Evolutionary conservation across 352 stramenopile genomes (phyloP).

Genomic region (Globisporangium okanoganense): DNA sequence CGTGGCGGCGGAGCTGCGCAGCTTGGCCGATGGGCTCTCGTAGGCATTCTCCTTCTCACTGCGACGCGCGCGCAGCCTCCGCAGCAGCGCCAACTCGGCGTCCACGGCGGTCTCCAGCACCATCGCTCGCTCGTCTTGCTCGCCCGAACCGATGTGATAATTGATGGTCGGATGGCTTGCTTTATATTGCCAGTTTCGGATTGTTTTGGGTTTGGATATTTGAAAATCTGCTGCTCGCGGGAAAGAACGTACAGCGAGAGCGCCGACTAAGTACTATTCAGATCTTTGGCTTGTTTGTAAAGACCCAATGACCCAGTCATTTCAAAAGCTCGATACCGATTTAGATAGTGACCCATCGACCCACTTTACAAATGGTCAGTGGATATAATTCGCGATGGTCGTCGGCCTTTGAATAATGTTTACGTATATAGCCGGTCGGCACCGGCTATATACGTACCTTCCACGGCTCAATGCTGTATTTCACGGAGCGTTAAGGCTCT

Average conservation of each 20-base stretch:
- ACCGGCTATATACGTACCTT: too few species aligned
- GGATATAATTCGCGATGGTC: too few species aligned
- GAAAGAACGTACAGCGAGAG: slow-evolving; percentile 8
- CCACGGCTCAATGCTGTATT: too few species aligned
- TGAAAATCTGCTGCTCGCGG: slow-evolving; percentile 10
- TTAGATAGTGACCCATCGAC: too few species aligned
- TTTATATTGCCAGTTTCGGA: not conserved
- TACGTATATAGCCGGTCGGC: too few species aligned
- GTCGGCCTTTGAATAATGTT: too few species aligned
- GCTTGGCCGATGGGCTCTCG: slow-evolving; percentile 12
- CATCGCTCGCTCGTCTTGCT: not conserved
- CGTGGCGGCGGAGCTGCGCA: slow-evolving; percentile 8
- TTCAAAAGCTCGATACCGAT: too few species aligned
- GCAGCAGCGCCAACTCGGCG: slow-evolving; percentile 15
- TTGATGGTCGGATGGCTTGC: not conserved
- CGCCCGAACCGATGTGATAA: not conserved
- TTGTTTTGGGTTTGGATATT: slow-evolving; percentile 16
- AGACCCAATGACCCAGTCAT: not conserved
- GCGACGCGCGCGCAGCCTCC: slow-evolving; percentile 14
- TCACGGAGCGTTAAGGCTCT: too few species aligned
- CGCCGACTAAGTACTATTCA: not conserved
- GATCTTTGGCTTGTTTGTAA: not conserved
- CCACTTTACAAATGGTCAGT: too few species aligned
- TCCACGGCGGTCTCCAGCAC: slow-evolving; percentile 14
- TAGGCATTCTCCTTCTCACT: slow-evolving; percentile 21